phyloP scores from a whole-genome alignment of 805 yeast species.

The Saccharomycopsis schoenii region DNA sequence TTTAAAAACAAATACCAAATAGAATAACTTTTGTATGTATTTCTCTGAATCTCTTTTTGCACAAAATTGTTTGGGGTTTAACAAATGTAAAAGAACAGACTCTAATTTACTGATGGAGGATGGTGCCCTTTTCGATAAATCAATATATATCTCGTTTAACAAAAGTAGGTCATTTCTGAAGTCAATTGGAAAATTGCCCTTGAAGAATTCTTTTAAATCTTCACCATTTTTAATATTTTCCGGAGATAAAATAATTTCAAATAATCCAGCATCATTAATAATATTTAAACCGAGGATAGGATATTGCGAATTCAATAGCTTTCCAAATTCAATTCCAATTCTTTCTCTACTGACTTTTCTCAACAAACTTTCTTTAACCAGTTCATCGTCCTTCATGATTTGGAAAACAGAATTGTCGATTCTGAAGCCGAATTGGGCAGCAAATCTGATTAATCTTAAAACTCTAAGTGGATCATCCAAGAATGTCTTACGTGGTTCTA shows the following conservation, averaged over 20 bases:
- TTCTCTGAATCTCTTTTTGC: conserved; percentile 1
- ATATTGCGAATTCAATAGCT: conserved; percentile 56
- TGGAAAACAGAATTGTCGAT: conserved; percentile 48
- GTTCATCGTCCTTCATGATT: conserved; percentile 50
- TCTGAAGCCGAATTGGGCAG: conserved; percentile 60
- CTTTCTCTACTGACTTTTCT: conserved; percentile 83
- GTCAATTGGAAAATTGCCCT: conserved; percentile 17
- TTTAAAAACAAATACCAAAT: conserved; percentile 11
- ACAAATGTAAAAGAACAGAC: neutral
- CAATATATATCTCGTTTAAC: conserved; percentile 1
- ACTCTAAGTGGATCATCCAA: conserved; percentile 91
- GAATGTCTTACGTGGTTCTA: conserved; percentile 77
- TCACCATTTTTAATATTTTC: neutral
- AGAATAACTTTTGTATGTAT: conserved; percentile 11
- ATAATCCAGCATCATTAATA: conserved; percentile 45
- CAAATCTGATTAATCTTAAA: conserved; percentile 75
- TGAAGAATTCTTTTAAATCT: conserved; percentile 9
- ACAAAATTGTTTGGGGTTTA: neutral
- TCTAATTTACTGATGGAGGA: neutral
- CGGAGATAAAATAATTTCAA: conserved; percentile 44
- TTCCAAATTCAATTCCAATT: conserved; percentile 75
- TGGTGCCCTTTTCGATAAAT: neutral
- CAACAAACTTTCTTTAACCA: conserved; percentile 48
- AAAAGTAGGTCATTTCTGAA: conserved; percentile 6
- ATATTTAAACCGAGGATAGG: conserved; percentile 56